phyloP scores from a whole-genome alignment of 371 early-diverging fungal genomes.

The Mortierella sp. region DNA sequence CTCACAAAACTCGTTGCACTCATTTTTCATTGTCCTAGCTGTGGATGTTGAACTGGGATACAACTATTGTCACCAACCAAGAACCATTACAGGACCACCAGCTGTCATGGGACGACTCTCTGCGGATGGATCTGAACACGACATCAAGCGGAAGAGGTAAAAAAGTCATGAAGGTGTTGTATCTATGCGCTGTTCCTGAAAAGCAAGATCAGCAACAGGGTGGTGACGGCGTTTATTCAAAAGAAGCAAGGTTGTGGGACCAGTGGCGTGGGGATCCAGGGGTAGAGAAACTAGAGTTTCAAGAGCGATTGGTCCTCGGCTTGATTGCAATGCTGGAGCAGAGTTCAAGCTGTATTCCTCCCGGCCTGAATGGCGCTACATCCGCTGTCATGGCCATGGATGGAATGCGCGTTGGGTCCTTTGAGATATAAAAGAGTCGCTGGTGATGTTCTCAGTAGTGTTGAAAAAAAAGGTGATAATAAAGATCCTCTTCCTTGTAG shows the following conservation, averaged over 20 bases:
- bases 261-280: slow-evolving; percentile 51
- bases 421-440: slow-evolving; percentile 30
- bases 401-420: slow-evolving; percentile 39
- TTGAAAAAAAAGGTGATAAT: neutral
- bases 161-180: slow-evolving; percentile 52
- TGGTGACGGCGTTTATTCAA: neutral
- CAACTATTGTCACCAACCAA: slow-evolving; percentile 42
- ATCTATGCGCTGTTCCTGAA: slow-evolving; percentile 26
- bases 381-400: slow-evolving; percentile 45
- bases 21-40: slow-evolving; percentile 16
- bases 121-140: slow-evolving; percentile 19
- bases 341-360: slow-evolving; percentile 41
- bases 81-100: slow-evolving; percentile 17
- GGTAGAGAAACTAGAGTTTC: slow-evolving; percentile 47
- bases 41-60: slow-evolving; percentile 58
- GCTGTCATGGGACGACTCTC: slow-evolving; percentile 35
- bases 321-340: slow-evolving; percentile 36
- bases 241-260: slow-evolving; percentile 45
- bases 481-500: neutral
- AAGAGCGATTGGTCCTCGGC: slow-evolving; percentile 37
- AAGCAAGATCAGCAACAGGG: slow-evolving; percentile 11
- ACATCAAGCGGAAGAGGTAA: slow-evolving; percentile 13
- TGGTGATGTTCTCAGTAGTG: neutral
- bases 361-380: slow-evolving; percentile 26
- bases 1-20: neutral